These are phyloP conservation scores for Blastocystis sp. DNA, from an alignment of 352 stramenopile genomes.

Conservation along the genomic window DNA sequence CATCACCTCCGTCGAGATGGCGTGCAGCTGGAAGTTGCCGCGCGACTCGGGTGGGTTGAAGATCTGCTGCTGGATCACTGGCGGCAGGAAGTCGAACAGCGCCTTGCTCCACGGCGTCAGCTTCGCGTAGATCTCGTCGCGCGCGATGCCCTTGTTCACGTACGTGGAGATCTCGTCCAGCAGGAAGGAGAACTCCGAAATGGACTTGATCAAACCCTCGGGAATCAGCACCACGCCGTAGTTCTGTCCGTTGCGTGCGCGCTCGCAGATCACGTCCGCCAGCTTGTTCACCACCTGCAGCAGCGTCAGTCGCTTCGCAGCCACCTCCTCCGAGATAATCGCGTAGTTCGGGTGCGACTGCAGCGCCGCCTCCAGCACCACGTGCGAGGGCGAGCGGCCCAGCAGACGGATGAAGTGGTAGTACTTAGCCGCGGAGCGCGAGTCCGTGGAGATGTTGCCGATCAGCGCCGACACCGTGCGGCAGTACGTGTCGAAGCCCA, in stretches of 20 bases:
- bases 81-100: constrained; percentile 56
- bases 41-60: constrained; percentile 51
- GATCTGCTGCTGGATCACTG: constrained; percentile 58
- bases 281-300: constrained; percentile 62
- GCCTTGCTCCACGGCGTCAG: constrained; percentile 60
- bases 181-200: constrained; percentile 62
- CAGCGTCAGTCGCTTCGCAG: constrained; percentile 60
- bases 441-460: constrained; percentile 63
- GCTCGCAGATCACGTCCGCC: constrained; percentile 61
- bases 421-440: constrained; percentile 63
- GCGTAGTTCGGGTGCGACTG: constrained; percentile 64
- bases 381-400: constrained; percentile 61
- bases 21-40: constrained; percentile 60
- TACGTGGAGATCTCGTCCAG: constrained; percentile 61
- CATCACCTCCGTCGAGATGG: constrained; percentile 64
- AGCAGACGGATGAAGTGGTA: constrained; percentile 66
- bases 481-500: constrained; percentile 62
- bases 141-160: constrained; percentile 58
- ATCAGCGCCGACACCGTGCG: constrained; percentile 62
- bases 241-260: constrained; percentile 59
- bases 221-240: constrained; percentile 61
- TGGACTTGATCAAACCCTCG: constrained; percentile 62
- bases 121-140: constrained; percentile 58
- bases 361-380: constrained; percentile 62
- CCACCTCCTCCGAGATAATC: constrained; percentile 63